A percentile compares a stretch with the other conserved stretches of the same genome.
Conservation (phyloP, 352 stramenopile genomes). For the Aphanomyces invadans region DNA sequence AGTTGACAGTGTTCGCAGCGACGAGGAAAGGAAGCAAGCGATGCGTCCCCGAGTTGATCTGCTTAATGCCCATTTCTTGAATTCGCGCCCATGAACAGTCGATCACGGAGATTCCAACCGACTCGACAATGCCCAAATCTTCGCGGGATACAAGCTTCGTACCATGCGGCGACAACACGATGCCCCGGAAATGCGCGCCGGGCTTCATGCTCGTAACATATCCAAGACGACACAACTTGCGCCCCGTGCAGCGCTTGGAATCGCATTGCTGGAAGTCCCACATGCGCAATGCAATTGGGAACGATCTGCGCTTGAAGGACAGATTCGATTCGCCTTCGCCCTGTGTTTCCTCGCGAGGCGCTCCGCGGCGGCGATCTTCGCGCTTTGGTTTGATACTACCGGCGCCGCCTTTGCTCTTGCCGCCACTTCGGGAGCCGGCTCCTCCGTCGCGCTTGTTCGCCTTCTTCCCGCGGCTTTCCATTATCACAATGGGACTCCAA, state of each 20-base stretch:
- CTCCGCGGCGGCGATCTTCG: constrained; percentile 9
- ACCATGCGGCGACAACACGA: constrained; percentile 91
- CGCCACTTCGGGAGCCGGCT: neutral
- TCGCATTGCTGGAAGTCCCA: constrained; percentile 96
- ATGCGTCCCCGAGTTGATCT: constrained; percentile 91
- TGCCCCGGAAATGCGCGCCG: constrained; percentile 88
- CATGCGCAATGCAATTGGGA: constrained; percentile 84
- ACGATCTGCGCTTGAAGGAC: constrained; percentile 57
- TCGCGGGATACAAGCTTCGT: constrained; percentile 86
- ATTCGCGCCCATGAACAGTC: constrained; percentile 97
- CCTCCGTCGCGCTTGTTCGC: constrained; percentile 5
- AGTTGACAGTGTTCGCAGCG: constrained; percentile 98
- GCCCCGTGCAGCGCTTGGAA: constrained; percentile 90
- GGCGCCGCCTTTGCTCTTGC: neutral
- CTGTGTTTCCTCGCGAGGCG: neutral
- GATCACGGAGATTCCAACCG: constrained; percentile 91
- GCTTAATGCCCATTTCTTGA: constrained; percentile 92
- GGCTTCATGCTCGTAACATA: constrained; percentile 91
- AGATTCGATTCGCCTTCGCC: constrained; percentile 60
- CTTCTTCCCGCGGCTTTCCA: constrained; percentile 3
- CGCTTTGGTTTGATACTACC: constrained; percentile 4
- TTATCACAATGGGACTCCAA: neutral
- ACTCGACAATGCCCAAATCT: constrained; percentile 75
- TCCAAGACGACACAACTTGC: constrained; percentile 88
- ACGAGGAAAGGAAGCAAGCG: constrained; percentile 96